Percentiles rank a stretch among this genome's conserved stretches.
These are phyloP conservation scores for Kuraishia hungarica DNA, from an alignment of 805 yeast species.

Conservation along the genomic window DNA sequence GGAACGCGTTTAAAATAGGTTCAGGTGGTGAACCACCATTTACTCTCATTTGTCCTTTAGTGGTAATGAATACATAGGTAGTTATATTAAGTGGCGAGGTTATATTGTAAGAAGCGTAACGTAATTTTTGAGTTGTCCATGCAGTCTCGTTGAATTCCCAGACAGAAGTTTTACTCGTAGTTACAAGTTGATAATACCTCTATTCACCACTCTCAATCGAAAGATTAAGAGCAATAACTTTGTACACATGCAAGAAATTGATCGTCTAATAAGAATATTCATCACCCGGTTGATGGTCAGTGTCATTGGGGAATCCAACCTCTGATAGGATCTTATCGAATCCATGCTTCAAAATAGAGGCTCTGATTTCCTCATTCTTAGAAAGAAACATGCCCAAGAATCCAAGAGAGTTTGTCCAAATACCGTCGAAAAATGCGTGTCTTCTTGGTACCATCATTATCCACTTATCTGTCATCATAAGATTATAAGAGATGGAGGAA, in stretches of 20 bases:
- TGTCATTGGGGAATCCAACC: constrained; percentile 59
- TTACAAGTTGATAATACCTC: no score
- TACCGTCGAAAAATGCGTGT: constrained; percentile 37
- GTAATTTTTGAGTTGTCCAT: no score
- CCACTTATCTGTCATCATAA: constrained; percentile 76
- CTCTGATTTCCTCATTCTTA: constrained; percentile 49
- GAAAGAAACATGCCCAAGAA: constrained; percentile 72
- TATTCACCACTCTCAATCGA: no score
- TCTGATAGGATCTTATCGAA: constrained; percentile 46
- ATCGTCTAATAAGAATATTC: constrained; percentile 50
- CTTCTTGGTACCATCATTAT: constrained; percentile 83
- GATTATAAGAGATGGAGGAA: constrained; percentile 61
- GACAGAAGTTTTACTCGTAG: no score
- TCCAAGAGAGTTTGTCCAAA: constrained; percentile 77
- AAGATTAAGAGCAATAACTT: not conserved
- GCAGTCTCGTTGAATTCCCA: not conserved
- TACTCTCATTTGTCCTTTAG: not conserved
- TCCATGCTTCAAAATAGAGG: constrained; percentile 37
- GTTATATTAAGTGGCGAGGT: not conserved
- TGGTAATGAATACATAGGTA: not conserved
- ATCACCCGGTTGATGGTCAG: constrained; percentile 39
- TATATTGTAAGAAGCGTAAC: no score
- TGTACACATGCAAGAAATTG: not conserved
- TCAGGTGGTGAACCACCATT: not conserved
- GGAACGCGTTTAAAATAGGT: not conserved